These are phyloP conservation scores for Cyberlindnera mycetangii DNA, from an alignment of 805 yeast genomes.

Conservation along the genomic window DNA sequence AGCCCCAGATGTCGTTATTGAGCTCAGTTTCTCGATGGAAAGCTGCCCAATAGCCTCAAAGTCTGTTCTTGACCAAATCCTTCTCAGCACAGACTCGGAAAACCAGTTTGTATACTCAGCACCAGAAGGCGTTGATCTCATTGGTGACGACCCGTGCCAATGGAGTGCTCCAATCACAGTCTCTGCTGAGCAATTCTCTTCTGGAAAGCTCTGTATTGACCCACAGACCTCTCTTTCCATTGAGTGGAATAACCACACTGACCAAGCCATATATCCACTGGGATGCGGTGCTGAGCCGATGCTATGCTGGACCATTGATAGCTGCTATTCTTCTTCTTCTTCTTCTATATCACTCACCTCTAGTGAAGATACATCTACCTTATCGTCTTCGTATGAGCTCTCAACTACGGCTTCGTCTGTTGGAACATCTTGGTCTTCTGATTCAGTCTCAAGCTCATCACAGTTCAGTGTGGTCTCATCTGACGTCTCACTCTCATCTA, in stretches of 20 bases:
- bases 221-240: not conserved
- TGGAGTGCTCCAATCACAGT: not conserved
- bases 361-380: no score
- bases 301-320: not conserved
- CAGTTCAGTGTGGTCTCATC: no score
- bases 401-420: no score
- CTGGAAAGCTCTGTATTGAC: not conserved
- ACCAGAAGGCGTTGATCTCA: not conserved
- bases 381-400: no score
- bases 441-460: no score
- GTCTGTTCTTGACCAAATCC: not conserved
- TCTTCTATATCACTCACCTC: not conserved
- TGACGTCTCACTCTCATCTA: no score
- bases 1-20: not conserved
- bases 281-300: not conserved
- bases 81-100: not conserved
- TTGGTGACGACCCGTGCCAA: not conserved
- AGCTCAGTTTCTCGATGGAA: not conserved
- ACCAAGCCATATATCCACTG: not conserved
- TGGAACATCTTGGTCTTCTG: no score
- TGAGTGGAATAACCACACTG: not conserved
- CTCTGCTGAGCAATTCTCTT: not conserved
- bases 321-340: not conserved
- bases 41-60: not conserved
- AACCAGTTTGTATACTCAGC: not conserved